These are phyloP conservation scores for Mycena leptocephala DNA, from an alignment of 768 basidiomycete genomes.

Conservation along the genomic window DNA sequence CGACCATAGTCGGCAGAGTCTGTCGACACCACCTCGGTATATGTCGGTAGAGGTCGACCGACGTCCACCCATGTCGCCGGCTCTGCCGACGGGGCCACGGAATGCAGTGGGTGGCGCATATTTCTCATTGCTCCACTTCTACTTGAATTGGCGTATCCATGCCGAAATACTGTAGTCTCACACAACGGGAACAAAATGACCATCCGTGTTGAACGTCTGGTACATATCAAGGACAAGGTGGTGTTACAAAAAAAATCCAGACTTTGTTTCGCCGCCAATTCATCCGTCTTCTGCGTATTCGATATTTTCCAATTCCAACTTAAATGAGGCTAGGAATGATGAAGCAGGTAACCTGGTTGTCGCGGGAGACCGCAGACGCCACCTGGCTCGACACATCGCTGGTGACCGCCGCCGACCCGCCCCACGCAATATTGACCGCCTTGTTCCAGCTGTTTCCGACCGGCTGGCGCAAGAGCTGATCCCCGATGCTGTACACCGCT, in stretches of 20 bases:
- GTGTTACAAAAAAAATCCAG: neutral
- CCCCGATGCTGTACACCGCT: neutral
- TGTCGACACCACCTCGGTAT: too few species aligned
- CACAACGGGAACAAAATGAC: too few species aligned
- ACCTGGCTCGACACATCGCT: neutral
- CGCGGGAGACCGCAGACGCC: neutral
- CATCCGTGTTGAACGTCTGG: too few species aligned
- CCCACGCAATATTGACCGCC: neutral
- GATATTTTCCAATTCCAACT: neutral
- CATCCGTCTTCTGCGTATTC: neutral
- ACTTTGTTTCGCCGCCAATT: neutral
- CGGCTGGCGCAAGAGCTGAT: neutral
- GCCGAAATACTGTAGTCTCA: too few species aligned
- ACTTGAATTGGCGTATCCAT: too few species aligned
- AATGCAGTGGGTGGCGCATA: too few species aligned
- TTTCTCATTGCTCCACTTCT: too few species aligned
- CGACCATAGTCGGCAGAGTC: too few species aligned
- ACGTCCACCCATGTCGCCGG: too few species aligned
- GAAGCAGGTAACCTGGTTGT: conserved; percentile 14
- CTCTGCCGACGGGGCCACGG: too few species aligned
- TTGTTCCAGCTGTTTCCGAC: neutral
- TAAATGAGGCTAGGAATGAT: conserved; percentile 5
- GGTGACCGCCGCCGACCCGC: neutral
- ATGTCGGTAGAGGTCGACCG: too few species aligned
- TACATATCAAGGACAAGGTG: neutral